These are phyloP conservation scores for Selaginella moellendorffii DNA, from an alignment of 75 land plant genomes.

Conservation along the genomic window DNA sequence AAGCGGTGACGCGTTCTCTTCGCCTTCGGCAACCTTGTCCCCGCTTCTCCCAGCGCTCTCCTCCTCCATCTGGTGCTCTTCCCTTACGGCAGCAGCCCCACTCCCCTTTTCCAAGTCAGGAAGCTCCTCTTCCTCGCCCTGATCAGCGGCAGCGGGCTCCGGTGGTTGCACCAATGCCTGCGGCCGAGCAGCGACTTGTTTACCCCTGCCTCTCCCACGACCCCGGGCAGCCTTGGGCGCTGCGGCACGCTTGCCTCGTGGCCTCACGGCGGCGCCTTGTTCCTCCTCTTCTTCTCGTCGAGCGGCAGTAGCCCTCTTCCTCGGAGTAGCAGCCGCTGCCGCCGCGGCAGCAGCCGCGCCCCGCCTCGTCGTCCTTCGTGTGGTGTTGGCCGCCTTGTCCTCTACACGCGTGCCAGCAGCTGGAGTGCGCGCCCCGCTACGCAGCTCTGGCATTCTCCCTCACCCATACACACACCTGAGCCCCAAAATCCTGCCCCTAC, in stretches of 20 bases:
- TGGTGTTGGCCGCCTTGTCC: slow-evolving; percentile 25
- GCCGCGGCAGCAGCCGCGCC: slow-evolving; percentile 8
- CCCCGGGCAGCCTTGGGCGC: slow-evolving; percentile 10
- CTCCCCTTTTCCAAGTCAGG: slow-evolving; percentile 29
- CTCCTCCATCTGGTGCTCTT: slow-evolving; percentile 45
- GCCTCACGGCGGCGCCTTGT: slow-evolving; percentile 4
- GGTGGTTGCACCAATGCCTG: background rate
- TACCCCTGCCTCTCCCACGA: slow-evolving; percentile 17
- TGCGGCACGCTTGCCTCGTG: slow-evolving; percentile 22
- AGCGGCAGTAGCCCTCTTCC: background rate
- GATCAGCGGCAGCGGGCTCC: slow-evolving; percentile 17
- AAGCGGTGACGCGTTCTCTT: slow-evolving; percentile 53
- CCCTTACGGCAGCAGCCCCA: slow-evolving; percentile 34
- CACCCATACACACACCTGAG: slow-evolving; percentile 59
- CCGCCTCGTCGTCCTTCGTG: slow-evolving; percentile 13
- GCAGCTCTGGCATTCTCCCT: slow-evolving; percentile 97
- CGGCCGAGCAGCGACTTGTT: background rate
- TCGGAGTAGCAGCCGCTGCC: background rate
- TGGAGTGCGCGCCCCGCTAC: slow-evolving; percentile 67
- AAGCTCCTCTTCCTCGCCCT: slow-evolving; percentile 20
- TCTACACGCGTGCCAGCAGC: slow-evolving; percentile 22
- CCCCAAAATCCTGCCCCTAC: background rate
- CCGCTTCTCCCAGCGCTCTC: slow-evolving; percentile 60
- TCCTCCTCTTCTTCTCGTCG: slow-evolving; percentile 6
- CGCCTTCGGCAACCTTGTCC: slow-evolving; percentile 68